A percentile compares a stretch with the other conserved stretches of the same genome.
These are phyloP conservation scores for Bipolaris oryzae DNA, from an alignment of 2,329 filamentous ascomycete genomes.

Conservation along the genomic window DNA sequence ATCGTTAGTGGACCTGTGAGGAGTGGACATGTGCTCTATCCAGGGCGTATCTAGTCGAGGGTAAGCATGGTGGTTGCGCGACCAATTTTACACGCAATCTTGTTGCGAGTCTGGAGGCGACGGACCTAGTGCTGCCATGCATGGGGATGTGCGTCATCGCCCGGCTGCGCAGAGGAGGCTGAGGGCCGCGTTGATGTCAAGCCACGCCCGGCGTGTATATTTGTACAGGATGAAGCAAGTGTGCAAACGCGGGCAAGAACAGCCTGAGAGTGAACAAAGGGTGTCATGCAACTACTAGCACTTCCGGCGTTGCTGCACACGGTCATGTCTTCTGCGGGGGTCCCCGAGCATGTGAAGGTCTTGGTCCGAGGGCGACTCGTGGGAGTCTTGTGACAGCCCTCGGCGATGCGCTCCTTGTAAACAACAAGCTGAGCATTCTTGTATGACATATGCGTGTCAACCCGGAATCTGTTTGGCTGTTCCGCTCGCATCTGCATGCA, in stretches of 20 bases:
- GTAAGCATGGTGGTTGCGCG: conserved; percentile 36
- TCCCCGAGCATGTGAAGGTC: conserved; percentile 37
- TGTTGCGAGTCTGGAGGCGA: conserved; percentile 23
- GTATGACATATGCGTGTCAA: not conserved
- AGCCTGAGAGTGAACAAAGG: not conserved
- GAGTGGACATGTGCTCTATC: conserved; percentile 51
- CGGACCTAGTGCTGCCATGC: conserved; percentile 54
- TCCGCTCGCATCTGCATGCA: conserved; percentile 1
- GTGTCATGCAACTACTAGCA: conserved; percentile 13
- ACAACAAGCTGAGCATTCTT: not conserved
- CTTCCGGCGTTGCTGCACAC: conserved; percentile 20
- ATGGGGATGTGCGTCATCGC: conserved; percentile 48
- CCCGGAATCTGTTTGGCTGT: not conserved
- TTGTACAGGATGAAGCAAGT: not conserved
- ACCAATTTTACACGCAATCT: conserved; percentile 8
- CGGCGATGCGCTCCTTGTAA: not conserved
- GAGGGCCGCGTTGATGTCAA: conserved; percentile 24
- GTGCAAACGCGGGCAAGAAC: not conserved
- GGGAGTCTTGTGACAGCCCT: conserved; percentile 10
- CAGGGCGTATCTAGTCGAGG: conserved; percentile 47
- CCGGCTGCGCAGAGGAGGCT: conserved; percentile 32
- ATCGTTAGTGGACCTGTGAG: conserved; percentile 46
- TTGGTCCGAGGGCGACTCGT: conserved; percentile 25
- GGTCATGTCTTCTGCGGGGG: conserved; percentile 24
- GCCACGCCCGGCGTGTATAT: conserved; percentile 14